phyloP scores from a whole-genome alignment of 805 yeast genomes.

The Schizosaccharomyces octosporus region DNA sequence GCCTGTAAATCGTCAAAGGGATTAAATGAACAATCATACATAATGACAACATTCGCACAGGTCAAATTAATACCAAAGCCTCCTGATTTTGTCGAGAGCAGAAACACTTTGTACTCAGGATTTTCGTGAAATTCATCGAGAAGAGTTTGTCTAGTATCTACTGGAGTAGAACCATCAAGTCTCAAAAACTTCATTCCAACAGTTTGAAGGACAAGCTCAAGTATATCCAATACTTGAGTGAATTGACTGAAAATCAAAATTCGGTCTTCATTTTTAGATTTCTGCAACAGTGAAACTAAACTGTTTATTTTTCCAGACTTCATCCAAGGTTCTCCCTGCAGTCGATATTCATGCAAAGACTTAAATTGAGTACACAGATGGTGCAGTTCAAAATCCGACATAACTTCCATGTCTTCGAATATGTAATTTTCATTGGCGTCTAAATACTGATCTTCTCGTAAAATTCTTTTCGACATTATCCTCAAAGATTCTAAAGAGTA shows the following conservation, averaged over 20 bases:
- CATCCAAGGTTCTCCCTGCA: slow-evolving; percentile 24
- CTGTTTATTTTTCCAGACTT: slow-evolving; percentile 50
- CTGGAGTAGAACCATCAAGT: slow-evolving; percentile 82
- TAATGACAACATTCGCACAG: slow-evolving; percentile 77
- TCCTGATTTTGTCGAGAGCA: slow-evolving; percentile 88
- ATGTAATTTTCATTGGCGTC: slow-evolving; percentile 55
- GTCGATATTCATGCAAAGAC: slow-evolving; percentile 28
- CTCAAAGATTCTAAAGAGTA: slow-evolving; percentile 88
- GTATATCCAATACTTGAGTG: slow-evolving; percentile 73
- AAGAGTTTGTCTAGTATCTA: slow-evolving; percentile 73
- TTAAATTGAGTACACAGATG: slow-evolving; percentile 51
- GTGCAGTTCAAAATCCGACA: slow-evolving; percentile 79
- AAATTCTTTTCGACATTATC: slow-evolving; percentile 20
- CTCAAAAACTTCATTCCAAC: slow-evolving; percentile 49
- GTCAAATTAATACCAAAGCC: slow-evolving; percentile 95
- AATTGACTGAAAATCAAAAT: slow-evolving; percentile 71
- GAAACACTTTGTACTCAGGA: slow-evolving; percentile 54
- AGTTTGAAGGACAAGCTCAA: slow-evolving; percentile 48
- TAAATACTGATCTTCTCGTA: slow-evolving; percentile 19
- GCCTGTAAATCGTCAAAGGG: slow-evolving; percentile 98
- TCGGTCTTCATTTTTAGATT: slow-evolving; percentile 32
- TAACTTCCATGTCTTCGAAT: slow-evolving; percentile 79
- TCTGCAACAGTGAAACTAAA: slow-evolving; percentile 32
- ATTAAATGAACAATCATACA: slow-evolving; percentile 82
- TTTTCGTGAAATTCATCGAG: slow-evolving; percentile 78